A percentile compares a stretch with the other conserved stretches of the same genome.
Evolutionary conservation across 768 basidiomycete genomes (phyloP).

Genomic region (Hericium rajendrae): DNA sequence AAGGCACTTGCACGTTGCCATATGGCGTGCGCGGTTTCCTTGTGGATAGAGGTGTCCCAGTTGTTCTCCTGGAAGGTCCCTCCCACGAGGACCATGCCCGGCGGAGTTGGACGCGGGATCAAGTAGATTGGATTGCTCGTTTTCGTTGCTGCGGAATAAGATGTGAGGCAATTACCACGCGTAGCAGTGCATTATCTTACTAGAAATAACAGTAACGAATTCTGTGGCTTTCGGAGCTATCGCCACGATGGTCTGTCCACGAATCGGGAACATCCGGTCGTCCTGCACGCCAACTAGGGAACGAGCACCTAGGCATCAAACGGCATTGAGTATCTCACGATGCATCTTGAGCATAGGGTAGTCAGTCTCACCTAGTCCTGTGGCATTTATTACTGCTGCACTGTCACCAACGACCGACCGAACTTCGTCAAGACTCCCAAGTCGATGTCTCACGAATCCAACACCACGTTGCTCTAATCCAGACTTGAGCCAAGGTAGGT

Average conservation of each 20-base stretch:
- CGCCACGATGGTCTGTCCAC: constrained; percentile 78
- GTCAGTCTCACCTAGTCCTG: constrained; percentile 35
- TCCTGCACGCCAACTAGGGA: constrained; percentile 80
- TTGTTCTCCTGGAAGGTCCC: constrained; percentile 43
- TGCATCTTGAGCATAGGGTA: background rate
- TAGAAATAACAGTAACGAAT: constrained; percentile 14
- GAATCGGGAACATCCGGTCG: constrained; percentile 57
- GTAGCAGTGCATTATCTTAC: background rate
- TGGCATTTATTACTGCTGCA: constrained; percentile 46
- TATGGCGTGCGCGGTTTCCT: constrained; percentile 33
- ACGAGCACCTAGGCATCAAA: constrained; percentile 39
- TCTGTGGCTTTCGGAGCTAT: constrained; percentile 54
- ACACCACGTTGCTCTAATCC: constrained; percentile 31
- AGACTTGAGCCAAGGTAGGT: constrained; percentile 39
- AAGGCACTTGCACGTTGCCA: constrained; percentile 34
- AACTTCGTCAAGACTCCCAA: constrained; percentile 38
- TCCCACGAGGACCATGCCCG: constrained; percentile 41
- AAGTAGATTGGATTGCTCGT: constrained; percentile 38
- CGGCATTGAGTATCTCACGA: background rate
- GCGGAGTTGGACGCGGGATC: constrained; percentile 47
- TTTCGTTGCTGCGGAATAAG: background rate
- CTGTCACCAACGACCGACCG: constrained; percentile 26
- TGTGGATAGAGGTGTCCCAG: constrained; percentile 42
- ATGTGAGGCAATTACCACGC: background rate
- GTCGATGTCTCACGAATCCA: constrained; percentile 30